Evolutionary conservation across 345 rosid species (phyloP).

Genomic region (Linum lewisii): DNA sequence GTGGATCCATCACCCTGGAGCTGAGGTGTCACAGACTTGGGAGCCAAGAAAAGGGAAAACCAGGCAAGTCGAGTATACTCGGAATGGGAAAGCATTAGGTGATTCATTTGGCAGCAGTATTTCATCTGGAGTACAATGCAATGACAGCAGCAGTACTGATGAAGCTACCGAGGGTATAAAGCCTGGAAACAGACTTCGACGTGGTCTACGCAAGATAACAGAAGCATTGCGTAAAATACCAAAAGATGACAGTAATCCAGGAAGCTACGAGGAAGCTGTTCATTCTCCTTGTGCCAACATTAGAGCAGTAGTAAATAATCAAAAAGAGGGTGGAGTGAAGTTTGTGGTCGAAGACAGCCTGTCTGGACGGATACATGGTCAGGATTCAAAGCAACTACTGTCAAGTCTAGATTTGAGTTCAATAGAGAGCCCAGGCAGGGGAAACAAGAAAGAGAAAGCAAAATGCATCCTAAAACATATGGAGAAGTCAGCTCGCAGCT

Average conservation of each 20-base stretch:
- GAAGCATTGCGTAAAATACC: constrained; percentile 37
- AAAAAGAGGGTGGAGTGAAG: constrained; percentile 35
- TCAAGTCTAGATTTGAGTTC: constrained; percentile 29
- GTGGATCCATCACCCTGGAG: constrained; percentile 86
- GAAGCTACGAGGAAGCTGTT: constrained; percentile 31
- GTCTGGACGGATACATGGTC: constrained; percentile 25
- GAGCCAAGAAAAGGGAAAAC: constrained; percentile 77
- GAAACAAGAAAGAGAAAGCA: constrained; percentile 47
- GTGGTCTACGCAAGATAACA: constrained; percentile 44
- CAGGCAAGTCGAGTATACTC: constrained; percentile 32
- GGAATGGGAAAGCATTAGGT: constrained; percentile 27
- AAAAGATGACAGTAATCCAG: constrained; percentile 32
- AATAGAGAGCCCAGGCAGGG: constrained; percentile 37
- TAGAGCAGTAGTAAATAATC: constrained; percentile 30
- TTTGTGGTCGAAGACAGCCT: constrained; percentile 38
- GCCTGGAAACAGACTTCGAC: constrained; percentile 21
- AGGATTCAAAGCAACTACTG: constrained; percentile 25
- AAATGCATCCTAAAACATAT: constrained; percentile 60
- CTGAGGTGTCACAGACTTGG: constrained; percentile 66
- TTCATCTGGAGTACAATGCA: constrained; percentile 32
- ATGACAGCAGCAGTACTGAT: constrained; percentile 35
- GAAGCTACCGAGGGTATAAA: constrained; percentile 40
- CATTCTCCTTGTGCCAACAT: constrained; percentile 47
- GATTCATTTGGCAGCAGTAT: constrained; percentile 24
- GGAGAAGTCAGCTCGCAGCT: constrained; percentile 39